A percentile compares a stretch with the other conserved stretches of the same genome.
Conservation (phyloP, 805 yeast genomes). For the Schwanniomyces vanrijiae region DNA sequence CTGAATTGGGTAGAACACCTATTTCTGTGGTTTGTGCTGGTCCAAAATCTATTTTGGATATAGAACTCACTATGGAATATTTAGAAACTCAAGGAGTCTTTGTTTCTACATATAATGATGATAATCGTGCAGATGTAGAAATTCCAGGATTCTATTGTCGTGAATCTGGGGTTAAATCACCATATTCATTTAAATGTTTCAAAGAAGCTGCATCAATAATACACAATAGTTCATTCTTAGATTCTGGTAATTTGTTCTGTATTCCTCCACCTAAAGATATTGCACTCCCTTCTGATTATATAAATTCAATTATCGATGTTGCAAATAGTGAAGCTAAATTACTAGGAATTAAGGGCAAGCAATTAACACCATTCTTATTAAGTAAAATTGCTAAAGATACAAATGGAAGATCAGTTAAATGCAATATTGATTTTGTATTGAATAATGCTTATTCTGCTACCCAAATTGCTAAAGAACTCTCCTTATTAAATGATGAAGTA, state of each 20-base stretch:
- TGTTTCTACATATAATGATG: constrained; percentile 65
- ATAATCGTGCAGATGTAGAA: constrained; percentile 18
- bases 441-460: constrained; percentile 75
- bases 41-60: constrained; percentile 82
- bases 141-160: constrained; percentile 84
- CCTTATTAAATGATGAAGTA: constrained; percentile 31
- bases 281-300: constrained; percentile 56
- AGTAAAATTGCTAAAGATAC: constrained; percentile 66
- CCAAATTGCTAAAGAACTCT: constrained; percentile 58
- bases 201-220: constrained; percentile 64
- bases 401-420: constrained; percentile 64
- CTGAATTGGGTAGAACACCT: constrained; percentile 79
- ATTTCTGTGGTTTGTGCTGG: constrained; percentile 93
- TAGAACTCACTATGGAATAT: constrained; percentile 78
- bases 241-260: constrained; percentile 76
- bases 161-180: constrained; percentile 72
- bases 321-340: constrained; percentile 58
- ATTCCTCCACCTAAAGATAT: constrained; percentile 72
- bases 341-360: constrained; percentile 64
- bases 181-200: constrained; percentile 57
- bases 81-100: constrained; percentile 90
- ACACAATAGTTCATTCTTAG: constrained; percentile 39
- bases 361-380: constrained; percentile 75
- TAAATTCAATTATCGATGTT: constrained; percentile 53
- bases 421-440: constrained; percentile 73